Base-by-base conservation (phyloP, 345 rosid species). In the Reutealis trisperma region DNA sequence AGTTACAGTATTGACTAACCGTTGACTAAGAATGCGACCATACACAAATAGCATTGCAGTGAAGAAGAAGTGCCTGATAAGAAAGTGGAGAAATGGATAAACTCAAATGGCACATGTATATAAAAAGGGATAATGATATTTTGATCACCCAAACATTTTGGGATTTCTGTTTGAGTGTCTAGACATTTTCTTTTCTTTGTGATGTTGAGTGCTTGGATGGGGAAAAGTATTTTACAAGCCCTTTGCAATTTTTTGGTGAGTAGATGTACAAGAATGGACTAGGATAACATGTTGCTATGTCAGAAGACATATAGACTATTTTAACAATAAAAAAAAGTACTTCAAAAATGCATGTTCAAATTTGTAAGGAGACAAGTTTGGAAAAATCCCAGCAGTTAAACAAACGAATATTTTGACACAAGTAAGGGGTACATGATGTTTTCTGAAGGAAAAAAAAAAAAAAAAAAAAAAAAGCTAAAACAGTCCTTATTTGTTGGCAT, bases 21-120 rank as follows among this genome's bases (percentile, higher is more conserved):
- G 92, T 81, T 88, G 99, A 84, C 91, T 96, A 83, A 93, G 97
- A 77, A 93, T 90, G 79, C 97, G 92, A 34, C 99, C 99, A 79
- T 93, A 96, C 8, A 96, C 96, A 78, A 93, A 96, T 67, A 93
- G 84, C 99, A 96, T 96, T 27, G 92, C 97, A 54, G 98, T 92
- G 88, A 96, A 93, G 91, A 96, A 93, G 86, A 96, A 96, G 81
- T 93, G 92, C 99, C 99, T 93, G 87, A 32, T 82, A 85, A 72
- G 41, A 57, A 61, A 41, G 61, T 45, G 42, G 42, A 41, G 44
- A 68, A 60, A 45, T 12, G 8, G 12, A 41, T 41, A 72, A 54
- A 32, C 49, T 54, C 27, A 70, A 47, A 49, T 67, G 57, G 67
- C 6, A 34, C 42, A 72, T 1, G 45, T 49, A 18, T 54, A n/a